phyloP scores from a whole-genome alignment of 2,329 filamentous ascomycete species.

The Didymella exigua region DNA sequence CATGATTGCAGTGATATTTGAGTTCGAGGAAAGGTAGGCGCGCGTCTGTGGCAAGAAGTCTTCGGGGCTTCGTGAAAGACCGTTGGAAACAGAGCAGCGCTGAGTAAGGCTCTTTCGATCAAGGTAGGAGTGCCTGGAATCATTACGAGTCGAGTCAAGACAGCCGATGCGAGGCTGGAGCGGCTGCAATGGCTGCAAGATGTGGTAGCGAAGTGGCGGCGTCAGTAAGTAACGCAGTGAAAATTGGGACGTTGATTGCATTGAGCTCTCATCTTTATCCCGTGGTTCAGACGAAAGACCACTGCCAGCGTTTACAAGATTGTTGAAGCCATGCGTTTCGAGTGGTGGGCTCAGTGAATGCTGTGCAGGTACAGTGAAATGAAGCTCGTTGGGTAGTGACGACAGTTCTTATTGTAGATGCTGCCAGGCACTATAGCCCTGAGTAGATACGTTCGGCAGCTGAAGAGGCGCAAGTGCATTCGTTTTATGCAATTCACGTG shows the following conservation, averaged over 20 bases:
- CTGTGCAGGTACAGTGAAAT: not conserved
- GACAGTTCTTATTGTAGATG: not conserved
- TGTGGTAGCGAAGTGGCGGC: not conserved
- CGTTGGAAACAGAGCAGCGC: not conserved
- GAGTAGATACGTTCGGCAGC: not conserved
- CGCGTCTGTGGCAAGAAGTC: not conserved
- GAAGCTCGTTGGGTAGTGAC: not conserved
- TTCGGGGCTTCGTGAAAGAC: not conserved
- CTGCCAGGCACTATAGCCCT: not conserved
- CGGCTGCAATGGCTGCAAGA: not conserved
- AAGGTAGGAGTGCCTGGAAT: not conserved
- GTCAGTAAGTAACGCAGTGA: not conserved
- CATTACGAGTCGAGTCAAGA: not conserved
- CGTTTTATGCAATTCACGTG: not conserved
- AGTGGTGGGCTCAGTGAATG: not conserved
- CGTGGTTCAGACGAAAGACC: not conserved
- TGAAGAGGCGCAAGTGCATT: not conserved
- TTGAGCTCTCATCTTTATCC: not conserved
- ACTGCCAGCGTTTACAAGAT: not conserved
- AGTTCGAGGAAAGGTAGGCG: not conserved
- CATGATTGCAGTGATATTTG: not conserved
- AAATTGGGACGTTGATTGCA: not conserved
- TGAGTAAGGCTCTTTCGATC: not conserved
- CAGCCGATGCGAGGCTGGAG: not conserved
- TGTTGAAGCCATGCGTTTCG: not conserved